Base-by-base conservation (phyloP, 2,329 filamentous ascomycete genomes). In the Sporothrix variecibatus region DNA sequence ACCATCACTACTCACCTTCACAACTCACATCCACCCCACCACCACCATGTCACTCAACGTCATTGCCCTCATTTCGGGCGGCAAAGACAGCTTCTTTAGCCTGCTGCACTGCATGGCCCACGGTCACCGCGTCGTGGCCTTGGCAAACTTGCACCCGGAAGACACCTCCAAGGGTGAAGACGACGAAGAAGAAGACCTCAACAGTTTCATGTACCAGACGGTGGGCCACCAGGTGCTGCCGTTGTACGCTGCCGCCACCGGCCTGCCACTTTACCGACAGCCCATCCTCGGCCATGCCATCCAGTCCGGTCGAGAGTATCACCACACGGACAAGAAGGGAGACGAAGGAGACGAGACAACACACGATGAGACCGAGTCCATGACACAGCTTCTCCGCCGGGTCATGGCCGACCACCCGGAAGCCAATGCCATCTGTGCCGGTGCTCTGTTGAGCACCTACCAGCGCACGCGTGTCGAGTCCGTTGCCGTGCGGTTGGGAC, bases 151-250 rank as follows among this genome's bases (percentile, higher is more conserved):
- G 73, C 88, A 95, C 80, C 95, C 94, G 20, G 78, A 43, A 23
- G 76, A 65, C 26, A 75, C 73, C n/a, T n/a, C n/a, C 43, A 75
- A 77, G 6, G 15, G 15, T 43, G 82, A 80, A 38, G 81, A 82
- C 5, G 85, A 87, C 49, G 85, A 87, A 49, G 85, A 86, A 76
- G 84, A 87, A 73, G 93, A 98, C 81, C 87, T 97, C 78, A 94
- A 99, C 83, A 98, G 95, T 84, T 98, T 96, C 90, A 99, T 99
- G 96, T 99, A 98, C 86, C 96, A 99, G 85, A 99, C 96, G 2
- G 93, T 98, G 75, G 96, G 96, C 15, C 94, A 98, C 82, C 88
- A 90, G 74, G 86, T 98, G 23, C 92, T 98, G 74, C 94, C 95
- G 2, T 87, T 97, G 20, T 98, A 98, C 81, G 91, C 91, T 75